Percentiles rank a stretch among this genome's conserved stretches.
These are phyloP conservation scores for Metschnikowia lachancei DNA, from an alignment of 805 yeast species.

Conservation along the genomic window DNA sequence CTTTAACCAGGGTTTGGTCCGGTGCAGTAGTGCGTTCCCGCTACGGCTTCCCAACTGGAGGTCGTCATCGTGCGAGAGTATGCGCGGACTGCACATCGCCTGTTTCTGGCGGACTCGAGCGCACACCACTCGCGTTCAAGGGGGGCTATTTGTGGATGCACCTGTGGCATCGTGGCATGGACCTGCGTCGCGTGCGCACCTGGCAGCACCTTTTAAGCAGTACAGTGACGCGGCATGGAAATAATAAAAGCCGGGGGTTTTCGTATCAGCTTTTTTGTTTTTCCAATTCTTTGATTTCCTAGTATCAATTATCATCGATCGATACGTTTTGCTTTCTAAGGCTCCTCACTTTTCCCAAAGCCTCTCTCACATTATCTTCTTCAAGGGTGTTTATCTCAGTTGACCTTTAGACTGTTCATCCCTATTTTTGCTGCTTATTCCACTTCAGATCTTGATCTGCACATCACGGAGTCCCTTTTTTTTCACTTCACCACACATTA, in stretches of 20 bases:
- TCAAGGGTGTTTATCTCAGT: background rate
- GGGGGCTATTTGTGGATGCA: slow-evolving; percentile 2
- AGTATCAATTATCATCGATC: too few relatives aligned
- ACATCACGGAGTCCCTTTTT: background rate
- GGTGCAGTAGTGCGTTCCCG: background rate
- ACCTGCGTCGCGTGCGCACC: slow-evolving; percentile 11
- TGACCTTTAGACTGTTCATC: background rate
- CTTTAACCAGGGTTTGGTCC: too few relatives aligned
- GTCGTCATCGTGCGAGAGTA: background rate
- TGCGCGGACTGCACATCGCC: slow-evolving; percentile 3
- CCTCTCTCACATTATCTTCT: background rate
- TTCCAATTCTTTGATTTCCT: background rate
- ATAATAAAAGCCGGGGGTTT: slow-evolving; percentile 8
- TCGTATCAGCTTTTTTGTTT: background rate
- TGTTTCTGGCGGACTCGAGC: background rate
- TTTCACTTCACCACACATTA: background rate
- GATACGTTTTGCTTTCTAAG: too few relatives aligned
- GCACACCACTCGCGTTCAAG: slow-evolving; percentile 7
- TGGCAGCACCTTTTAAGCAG: slow-evolving; percentile 4
- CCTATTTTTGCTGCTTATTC: background rate
- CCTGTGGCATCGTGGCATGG: slow-evolving; percentile 5
- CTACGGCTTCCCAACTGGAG: background rate
- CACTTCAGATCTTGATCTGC: slow-evolving; percentile 8
- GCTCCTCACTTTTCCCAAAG: too few relatives aligned
- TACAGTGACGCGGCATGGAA: slow-evolving; percentile 3